Evolutionary conservation across 2,329 filamentous ascomycete genomes (phyloP), one percentile per base, ranked within the genome.

Genomic region (Colletotrichum tabaci): DNA sequence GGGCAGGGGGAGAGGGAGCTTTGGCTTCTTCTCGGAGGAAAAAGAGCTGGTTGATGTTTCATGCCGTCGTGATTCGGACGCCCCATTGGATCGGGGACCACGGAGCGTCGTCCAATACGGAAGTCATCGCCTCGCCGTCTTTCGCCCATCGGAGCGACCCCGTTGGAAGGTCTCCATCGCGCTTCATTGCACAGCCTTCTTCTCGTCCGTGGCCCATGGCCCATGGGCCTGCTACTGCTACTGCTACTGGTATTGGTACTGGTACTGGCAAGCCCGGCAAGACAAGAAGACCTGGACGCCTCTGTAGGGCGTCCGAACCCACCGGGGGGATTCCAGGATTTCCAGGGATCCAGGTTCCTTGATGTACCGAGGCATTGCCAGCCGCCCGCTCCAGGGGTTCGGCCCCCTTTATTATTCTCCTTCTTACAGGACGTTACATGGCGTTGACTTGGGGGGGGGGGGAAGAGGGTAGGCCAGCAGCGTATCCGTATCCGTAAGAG

Each of bases 131-230:
- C 62, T 38, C 47, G 26, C 5, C 26, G 26, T 30, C 26, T 30
- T 30, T 66, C 57, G 26, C 50, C 67, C 65, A 60, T 68, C 65
- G 52, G 68, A 71, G 68, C 46, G 38, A 68, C 68, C 68, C 68
- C 68, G 60, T 58, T 16, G 21, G 63, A 40, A 30, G 26, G 26
- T 30, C 57, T 52, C 65, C 68, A 68, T 62, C 50, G 49, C 42
- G 38, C 64, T 62, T 50, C 57, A 64, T 57, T 71, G 67, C 67
- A 71, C 67, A 50, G 67, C 67, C 67, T 60, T 67, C 67, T 47
- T 67, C 57, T 35, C 49, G 55, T 52, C 35, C 40, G 35, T 38
- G 63, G 23, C 53, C 18, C 46, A 12, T 50, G 46, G 46, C n/a
- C 13, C 21, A 23, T 23, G 21, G 21, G 2, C n/a, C n/a, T n/a